A percentile compares a stretch with the other conserved stretches of the same genome.
Evolutionary conservation across 129 eudicot genomes (phyloP).

Genomic region (Erigeron canadensis): DNA sequence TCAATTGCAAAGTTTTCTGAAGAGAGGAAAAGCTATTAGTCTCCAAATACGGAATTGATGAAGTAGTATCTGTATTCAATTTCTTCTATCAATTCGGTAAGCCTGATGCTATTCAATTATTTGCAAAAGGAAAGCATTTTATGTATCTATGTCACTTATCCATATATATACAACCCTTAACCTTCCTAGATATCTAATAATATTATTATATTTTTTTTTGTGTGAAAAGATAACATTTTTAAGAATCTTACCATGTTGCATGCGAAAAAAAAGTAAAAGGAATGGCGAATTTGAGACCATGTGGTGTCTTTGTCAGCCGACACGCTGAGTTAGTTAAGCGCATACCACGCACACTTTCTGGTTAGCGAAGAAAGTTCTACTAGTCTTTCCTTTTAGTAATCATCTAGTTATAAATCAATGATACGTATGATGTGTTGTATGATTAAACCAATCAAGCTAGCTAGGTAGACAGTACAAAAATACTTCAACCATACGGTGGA

Average conservation of each 20-base stretch:
- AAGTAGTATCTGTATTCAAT: slow-evolving; percentile 29
- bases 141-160: slow-evolving; percentile 7
- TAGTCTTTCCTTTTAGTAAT: slow-evolving; percentile 27
- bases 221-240: slow-evolving; percentile 32
- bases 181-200: slow-evolving; percentile 3
- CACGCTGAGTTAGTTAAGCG: slow-evolving; percentile 31
- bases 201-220: slow-evolving; percentile 20
- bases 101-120: slow-evolving; percentile 26
- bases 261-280: slow-evolving; percentile 64
- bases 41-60: slow-evolving; percentile 20
- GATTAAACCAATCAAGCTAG: slow-evolving; percentile 33
- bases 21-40: slow-evolving; percentile 23
- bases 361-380: slow-evolving; percentile 34
- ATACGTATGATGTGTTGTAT: slow-evolving; percentile 15
- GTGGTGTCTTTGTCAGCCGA: slow-evolving; percentile 49
- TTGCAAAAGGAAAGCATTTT: slow-evolving; percentile 25
- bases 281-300: slow-evolving; percentile 56
- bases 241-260: slow-evolving; percentile 62
- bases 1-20: slow-evolving; percentile 28
- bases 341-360: slow-evolving; percentile 42
- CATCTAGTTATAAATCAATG: slow-evolving; percentile 32
- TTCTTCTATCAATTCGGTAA: slow-evolving; percentile 24
- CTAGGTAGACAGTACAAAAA: slow-evolving; percentile 27
- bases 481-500: slow-evolving; percentile 27
- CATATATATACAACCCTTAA: slow-evolving; percentile 7